phyloP scores from a whole-genome alignment of 139 green algal species.

The Volvox reticuliferus region DNA sequence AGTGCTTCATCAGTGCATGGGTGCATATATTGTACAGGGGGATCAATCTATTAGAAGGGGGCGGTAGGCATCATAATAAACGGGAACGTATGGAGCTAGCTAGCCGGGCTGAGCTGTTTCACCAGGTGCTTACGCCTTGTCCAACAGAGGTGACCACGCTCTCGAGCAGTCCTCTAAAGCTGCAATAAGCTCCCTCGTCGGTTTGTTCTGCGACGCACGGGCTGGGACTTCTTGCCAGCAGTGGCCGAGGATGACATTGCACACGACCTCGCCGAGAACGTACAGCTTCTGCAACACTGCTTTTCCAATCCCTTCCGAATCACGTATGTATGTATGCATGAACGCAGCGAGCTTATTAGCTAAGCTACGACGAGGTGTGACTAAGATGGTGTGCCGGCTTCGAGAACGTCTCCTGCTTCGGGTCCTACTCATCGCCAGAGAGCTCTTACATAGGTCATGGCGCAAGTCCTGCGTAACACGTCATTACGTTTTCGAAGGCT shows the following conservation, averaged over 20 bases:
- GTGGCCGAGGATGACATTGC: slow-evolving; percentile 3
- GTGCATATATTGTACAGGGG: too few species aligned
- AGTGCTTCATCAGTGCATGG: too few species aligned
- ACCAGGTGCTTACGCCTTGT: neutral
- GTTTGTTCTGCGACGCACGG: neutral
- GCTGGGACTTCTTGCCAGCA: neutral
- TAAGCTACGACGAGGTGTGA: neutral
- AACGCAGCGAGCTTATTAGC: neutral
- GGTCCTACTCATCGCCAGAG: neutral
- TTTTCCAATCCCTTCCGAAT: neutral
- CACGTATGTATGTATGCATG: too few species aligned
- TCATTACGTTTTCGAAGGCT: too few species aligned
- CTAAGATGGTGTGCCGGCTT: neutral
- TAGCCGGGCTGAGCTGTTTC: too few species aligned
- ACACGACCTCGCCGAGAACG: neutral
- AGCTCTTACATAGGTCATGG: too few species aligned
- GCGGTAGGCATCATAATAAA: too few species aligned
- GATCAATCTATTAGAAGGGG: too few species aligned
- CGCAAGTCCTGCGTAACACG: too few species aligned
- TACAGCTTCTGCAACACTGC: neutral
- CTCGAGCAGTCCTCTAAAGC: neutral
- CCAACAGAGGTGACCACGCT: neutral
- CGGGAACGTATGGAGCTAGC: too few species aligned
- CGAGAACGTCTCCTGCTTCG: neutral
- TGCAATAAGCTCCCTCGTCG: neutral